phyloP scores from a whole-genome alignment of 2,329 filamentous ascomycete species.

The Venturia asperata region DNA sequence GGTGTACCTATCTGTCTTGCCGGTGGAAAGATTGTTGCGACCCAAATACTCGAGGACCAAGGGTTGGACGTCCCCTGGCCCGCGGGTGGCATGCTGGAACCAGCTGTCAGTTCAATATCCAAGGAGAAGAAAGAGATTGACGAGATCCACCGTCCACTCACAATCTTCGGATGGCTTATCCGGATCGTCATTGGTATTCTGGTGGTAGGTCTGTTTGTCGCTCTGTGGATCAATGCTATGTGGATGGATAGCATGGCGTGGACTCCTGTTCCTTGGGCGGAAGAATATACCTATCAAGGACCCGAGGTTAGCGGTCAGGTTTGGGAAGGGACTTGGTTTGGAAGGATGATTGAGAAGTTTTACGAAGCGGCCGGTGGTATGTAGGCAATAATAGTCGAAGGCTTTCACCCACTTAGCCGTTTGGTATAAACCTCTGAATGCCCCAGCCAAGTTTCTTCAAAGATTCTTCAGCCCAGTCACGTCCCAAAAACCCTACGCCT shows the following conservation, averaged over 20 bases:
- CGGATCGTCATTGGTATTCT: slow-evolving; percentile 3
- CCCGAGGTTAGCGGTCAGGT: slow-evolving; percentile 3
- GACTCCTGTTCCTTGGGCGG: slow-evolving; percentile 9
- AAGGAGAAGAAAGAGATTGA: slow-evolving; percentile 19
- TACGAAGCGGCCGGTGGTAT: slow-evolving; percentile 1
- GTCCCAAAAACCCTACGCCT: no score
- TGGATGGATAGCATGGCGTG: slow-evolving; percentile 10
- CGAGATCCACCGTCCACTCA: neutral
- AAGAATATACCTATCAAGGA: neutral
- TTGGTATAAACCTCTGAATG: no score
- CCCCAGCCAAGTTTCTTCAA: no score
- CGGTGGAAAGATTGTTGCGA: slow-evolving; percentile 56
- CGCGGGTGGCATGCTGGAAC: slow-evolving; percentile 20
- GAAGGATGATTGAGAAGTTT: slow-evolving; percentile 1
- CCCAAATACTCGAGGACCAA: slow-evolving; percentile 43
- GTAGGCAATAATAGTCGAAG: neutral
- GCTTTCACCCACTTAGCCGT: neutral
- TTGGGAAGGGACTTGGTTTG: slow-evolving; percentile 7
- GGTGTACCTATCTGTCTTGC: slow-evolving; percentile 68
- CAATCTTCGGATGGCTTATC: neutral
- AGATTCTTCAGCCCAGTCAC: no score
- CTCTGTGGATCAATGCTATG: slow-evolving; percentile 13
- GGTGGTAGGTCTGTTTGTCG: neutral
- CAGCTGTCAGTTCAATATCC: neutral
- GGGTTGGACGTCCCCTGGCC: slow-evolving; percentile 37